Conservation (phyloP, 1,284 basidiomycete species). For the Malassezia sympodialis region DNA sequence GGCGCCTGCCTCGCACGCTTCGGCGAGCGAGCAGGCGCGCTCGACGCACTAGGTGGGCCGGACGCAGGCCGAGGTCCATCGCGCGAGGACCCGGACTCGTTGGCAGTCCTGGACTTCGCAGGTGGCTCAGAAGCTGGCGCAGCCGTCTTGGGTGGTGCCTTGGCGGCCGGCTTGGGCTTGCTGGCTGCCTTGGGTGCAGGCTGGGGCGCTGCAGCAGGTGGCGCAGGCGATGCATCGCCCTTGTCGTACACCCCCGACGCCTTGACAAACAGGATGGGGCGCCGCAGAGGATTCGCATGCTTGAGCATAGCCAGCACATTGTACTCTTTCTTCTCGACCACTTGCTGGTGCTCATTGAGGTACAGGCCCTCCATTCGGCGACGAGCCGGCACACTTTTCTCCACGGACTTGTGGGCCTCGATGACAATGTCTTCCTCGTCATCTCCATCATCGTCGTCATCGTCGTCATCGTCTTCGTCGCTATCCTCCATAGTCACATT, state of each 20-base stretch:
- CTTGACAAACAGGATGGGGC: constrained; percentile 15
- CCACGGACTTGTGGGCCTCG: constrained; percentile 13
- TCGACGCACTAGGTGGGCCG: not conserved
- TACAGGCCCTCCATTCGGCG: constrained; percentile 8
- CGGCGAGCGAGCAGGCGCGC: not conserved
- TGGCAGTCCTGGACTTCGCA: not conserved
- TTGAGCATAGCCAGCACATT: constrained; percentile 1
- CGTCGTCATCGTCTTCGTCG: constrained; percentile 13
- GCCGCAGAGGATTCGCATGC: constrained; percentile 10
- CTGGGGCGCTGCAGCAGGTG: not conserved
- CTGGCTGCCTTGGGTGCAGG: too few species aligned
- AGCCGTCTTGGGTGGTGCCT: not conserved
- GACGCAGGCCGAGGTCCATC: not conserved
- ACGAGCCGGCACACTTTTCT: constrained; percentile 15
- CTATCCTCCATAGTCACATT: not conserved
- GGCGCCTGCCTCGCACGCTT: not conserved
- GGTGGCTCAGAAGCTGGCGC: too few species aligned
- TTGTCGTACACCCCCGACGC: constrained; percentile 1
- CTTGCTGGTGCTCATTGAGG: constrained; percentile 7
- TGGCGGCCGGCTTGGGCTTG: not conserved
- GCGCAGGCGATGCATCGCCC: not conserved
- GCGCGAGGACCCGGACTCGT: not conserved
- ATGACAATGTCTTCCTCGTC: constrained; percentile 13
- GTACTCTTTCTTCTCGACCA: constrained; percentile 2
- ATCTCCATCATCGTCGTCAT: constrained; percentile 16